Base-by-base conservation (phyloP, 2,329 filamentous ascomycete genomes). In the Diaporthe citri region DNA sequence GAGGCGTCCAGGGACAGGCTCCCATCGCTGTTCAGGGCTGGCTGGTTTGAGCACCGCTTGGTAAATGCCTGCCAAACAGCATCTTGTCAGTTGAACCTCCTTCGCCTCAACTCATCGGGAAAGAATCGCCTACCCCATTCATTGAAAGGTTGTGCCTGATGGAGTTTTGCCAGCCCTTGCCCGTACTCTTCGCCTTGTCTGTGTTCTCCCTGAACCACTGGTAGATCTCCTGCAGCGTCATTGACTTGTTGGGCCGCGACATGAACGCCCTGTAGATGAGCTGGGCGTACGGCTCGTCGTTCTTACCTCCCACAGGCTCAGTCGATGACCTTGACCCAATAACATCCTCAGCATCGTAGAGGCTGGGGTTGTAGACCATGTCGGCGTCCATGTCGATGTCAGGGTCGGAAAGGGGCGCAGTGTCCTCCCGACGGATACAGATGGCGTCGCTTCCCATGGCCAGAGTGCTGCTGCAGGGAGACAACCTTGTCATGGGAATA, bases 101-200 rank as follows among this genome's bases (percentile, higher is more conserved):
- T n/a, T 22, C 85, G 15, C 36, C 20, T n/a, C 13, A 25, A 34
- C 48, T 31, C 20, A 46, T 2, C 39, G 2, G 20, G n/a, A 20
- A 39, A 62, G 34, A 36, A 28, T 72, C 17, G 46, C 57, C 46
- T 90, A 98, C 96, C 76, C 90, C 89, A 80, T 98, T 98, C 96
- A 98, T 98, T 64, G 95, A 98, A 10, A 98, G 87, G 79, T 98
- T 98, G 83, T 98, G 96, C 2, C 96, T 91, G 78, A 98, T 97
- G 82, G 95, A 97, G 83, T 98, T 98, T 84, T 96, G 94, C 96
- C 96, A 98, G 13, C 96, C 96, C 79, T 92, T 93, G 17, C 84
- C 86, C 10, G 87, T 88, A 60, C 89, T 88, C 71, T 88, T 91
- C 6, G 90, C 91, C 83, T 97, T 98, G 78, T 90, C 89, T 3